These are phyloP conservation scores for Hebeloma cylindrosporum DNA, from an alignment of 768 basidiomycete species.

Conservation along the genomic window DNA sequence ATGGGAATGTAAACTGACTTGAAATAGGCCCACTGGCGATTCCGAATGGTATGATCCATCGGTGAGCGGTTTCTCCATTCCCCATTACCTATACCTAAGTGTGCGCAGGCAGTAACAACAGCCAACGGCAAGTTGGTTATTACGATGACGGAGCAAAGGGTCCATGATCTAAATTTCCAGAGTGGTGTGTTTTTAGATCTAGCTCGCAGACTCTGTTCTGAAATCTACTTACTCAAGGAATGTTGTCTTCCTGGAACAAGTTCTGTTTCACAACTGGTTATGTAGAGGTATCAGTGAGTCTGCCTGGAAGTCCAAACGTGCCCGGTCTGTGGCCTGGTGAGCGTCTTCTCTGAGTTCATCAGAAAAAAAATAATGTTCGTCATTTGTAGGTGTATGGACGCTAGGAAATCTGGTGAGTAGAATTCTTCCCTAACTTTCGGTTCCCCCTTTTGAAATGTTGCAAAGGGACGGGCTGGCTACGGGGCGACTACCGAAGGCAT, in stretches of 20 bases:
- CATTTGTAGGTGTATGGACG: conserved; percentile 58
- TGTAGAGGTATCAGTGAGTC: conserved; percentile 76
- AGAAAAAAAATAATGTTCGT: background rate
- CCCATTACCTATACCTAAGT: conserved; percentile 1
- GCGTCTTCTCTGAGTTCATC: conserved; percentile 13
- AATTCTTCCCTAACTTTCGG: background rate
- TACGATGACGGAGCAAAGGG: conserved; percentile 67
- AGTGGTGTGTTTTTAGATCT: conserved; percentile 51
- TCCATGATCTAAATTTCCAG: conserved; percentile 81
- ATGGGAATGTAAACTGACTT: conserved; percentile 2
- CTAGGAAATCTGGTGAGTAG: conserved; percentile 67
- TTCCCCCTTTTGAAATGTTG: conserved; percentile 16
- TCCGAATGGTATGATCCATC: conserved; percentile 83
- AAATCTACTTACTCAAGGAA: conserved; percentile 38
- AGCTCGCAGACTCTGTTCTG: conserved; percentile 25
- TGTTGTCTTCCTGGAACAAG: conserved; percentile 91
- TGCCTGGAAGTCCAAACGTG: conserved; percentile 60
- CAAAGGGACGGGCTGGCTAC: conserved; percentile 81
- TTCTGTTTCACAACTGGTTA: conserved; percentile 93
- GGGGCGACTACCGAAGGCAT: conserved; percentile 87
- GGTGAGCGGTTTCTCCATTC: conserved; percentile 35
- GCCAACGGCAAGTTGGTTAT: conserved; percentile 76
- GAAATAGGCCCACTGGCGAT: conserved; percentile 62
- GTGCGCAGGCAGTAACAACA: conserved; percentile 64
- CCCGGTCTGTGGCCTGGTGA: conserved; percentile 87